Evolutionary conservation across 1,284 basidiomycete species (phyloP), one percentile per base, ranked within the genome.

Genomic region (Cutaneotrichosporon cutaneum): DNA sequence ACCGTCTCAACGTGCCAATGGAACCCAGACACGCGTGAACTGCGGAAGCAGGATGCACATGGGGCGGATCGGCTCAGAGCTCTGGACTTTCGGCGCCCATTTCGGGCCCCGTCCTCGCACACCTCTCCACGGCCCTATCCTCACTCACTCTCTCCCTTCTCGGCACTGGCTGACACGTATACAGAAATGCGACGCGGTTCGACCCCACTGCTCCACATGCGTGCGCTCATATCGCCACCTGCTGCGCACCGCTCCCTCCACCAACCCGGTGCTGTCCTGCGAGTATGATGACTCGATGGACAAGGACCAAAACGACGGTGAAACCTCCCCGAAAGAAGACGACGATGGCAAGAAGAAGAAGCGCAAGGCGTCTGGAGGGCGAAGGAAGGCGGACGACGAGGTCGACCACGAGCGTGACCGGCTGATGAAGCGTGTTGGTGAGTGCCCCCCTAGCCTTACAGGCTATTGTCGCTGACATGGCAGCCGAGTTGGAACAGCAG

Each of bases 191-290:
- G 76, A 78, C 65, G 76, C 76, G 11, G 68, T 69, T 30, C 66
- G 75, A 50, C 78, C 78, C 1, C 72, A 79, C 48, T 80, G 78
- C 65, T 70, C 72, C 1, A 79, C 78, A 0, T 80, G 78, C 58
- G 68, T 77, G 1, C 60, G 77, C 47, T 77, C 75, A 6, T 72
- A 77, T 59, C 70, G 72, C 30, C 77, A 79, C 54, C 58, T 74
- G 1, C 50, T 76, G 42, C 68, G 73, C 10, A 77, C 76, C 0
- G 64, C 73, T 10, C 74, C 76, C 2, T 65, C 65, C 14, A 70
- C 70, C 32, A 72, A 75, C 33, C 74, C 73, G 1, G 66, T 70
- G 4, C 60, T 77, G 18, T 62, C 66, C 4, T 79, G 77, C 61
- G 74, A 77, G 51, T 79, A 79, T 59, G 76, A 77, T 54, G 76